Percentiles rank a stretch among this genome's conserved stretches.
Evolutionary conservation across 2,329 filamentous ascomycete species (phyloP).

Genomic region (Penicillium paneum): DNA sequence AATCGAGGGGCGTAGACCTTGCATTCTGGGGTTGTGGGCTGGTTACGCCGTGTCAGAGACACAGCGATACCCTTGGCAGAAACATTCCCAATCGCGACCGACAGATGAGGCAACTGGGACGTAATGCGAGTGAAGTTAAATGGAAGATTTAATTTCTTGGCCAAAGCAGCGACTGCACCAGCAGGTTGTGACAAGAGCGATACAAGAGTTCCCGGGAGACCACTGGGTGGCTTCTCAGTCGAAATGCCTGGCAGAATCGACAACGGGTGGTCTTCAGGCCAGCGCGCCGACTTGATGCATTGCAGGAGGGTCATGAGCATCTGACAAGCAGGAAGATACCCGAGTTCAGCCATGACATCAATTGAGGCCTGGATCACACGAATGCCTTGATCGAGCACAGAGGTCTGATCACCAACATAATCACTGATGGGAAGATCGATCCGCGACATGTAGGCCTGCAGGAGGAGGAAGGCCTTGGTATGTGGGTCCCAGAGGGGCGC

Average conservation of each 20-base stretch:
- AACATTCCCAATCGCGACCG: conserved; percentile 58
- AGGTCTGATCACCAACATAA: conserved; percentile 89
- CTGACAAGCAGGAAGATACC: conserved; percentile 70
- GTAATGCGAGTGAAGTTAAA: conserved; percentile 55
- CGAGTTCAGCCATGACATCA: conserved; percentile 89
- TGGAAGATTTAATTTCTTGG: conserved; percentile 31
- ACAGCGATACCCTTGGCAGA: conserved; percentile 60
- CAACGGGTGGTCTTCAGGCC: conserved; percentile 77
- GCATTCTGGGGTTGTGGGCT: conserved; percentile 61
- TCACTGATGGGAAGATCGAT: conserved; percentile 91
- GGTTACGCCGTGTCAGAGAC: conserved; percentile 64
- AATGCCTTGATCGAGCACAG: conserved; percentile 89
- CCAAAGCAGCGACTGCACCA: conserved; percentile 25
- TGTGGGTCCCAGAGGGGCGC: conserved; percentile 98
- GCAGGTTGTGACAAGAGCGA: conserved; percentile 32
- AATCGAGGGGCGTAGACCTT: conserved; percentile 84
- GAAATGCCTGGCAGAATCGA: conserved; percentile 74
- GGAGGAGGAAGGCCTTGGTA: conserved; percentile 88
- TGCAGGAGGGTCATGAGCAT: conserved; percentile 84
- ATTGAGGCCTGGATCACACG: conserved; percentile 95
- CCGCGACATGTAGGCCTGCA: conserved; percentile 93
- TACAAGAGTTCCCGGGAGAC: conserved; percentile 31
- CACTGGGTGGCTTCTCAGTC: conserved; percentile 23
- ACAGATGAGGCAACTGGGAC: conserved; percentile 66
- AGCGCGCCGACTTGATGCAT: conserved; percentile 86